phyloP scores from a whole-genome alignment of 805 yeast species.

The Nakazawaea ernobii region DNA sequence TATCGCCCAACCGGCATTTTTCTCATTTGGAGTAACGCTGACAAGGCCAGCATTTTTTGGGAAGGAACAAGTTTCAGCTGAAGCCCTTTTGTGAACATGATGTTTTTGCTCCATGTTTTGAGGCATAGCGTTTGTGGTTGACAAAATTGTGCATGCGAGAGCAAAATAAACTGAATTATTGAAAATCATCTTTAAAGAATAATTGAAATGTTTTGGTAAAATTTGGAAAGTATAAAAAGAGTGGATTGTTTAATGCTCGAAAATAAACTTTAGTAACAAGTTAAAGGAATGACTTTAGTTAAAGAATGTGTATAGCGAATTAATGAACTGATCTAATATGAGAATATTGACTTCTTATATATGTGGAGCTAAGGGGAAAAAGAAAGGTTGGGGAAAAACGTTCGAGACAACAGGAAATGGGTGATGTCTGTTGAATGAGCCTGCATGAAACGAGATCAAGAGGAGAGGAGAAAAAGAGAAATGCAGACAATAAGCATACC shows the following conservation, averaged over 20 bases:
- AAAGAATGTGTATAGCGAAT: not conserved
- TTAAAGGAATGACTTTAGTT: not conserved
- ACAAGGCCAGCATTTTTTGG: constrained; percentile 68
- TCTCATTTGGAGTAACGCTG: constrained; percentile 49
- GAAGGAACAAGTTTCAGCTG: constrained; percentile 52
- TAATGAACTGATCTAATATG: not conserved
- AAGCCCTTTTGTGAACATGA: constrained; percentile 20
- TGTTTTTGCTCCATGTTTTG: constrained; percentile 1
- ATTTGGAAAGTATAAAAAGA: not conserved
- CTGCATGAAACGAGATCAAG: not conserved
- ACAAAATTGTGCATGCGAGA: not conserved
- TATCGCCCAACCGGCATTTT: constrained; percentile 86
- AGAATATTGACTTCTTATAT: not conserved
- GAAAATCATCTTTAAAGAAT: not conserved
- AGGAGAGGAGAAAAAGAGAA: not conserved
- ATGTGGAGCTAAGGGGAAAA: not conserved
- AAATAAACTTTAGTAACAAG: not conserved
- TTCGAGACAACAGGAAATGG: not conserved
- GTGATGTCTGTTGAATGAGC: not conserved
- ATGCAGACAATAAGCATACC: too few species aligned
- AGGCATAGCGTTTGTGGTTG: not conserved
- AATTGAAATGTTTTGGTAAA: not conserved
- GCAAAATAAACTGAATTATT: not conserved
- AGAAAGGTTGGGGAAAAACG: not conserved
- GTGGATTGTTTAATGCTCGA: not conserved